A percentile compares a stretch with the other conserved stretches of the same genome.
Conservation (phyloP, 148 eudicot species). For the Heliamphora exappendiculata region DNA sequence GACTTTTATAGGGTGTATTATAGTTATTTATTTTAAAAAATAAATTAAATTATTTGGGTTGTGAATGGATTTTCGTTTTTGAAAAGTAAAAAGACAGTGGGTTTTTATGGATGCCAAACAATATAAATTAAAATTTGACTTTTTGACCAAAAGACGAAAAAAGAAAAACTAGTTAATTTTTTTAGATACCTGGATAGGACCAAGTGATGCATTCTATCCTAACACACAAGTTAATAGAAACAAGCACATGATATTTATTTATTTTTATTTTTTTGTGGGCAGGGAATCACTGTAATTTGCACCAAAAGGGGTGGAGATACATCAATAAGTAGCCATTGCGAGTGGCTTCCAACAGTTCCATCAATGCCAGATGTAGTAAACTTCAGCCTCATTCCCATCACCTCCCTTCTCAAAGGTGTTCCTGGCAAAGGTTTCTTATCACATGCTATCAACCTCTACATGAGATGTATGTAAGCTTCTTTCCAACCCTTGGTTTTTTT, state of each 20-base stretch:
- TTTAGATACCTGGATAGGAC: neutral
- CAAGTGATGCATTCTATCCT: neutral
- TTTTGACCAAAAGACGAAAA: too few species aligned
- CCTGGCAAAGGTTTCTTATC: conserved; percentile 78
- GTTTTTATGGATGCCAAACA: neutral
- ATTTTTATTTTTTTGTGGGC: neutral
- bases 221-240: neutral
- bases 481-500: neutral
- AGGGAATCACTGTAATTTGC: conserved; percentile 80
- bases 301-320: conserved; percentile 72
- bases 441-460: conserved; percentile 86
- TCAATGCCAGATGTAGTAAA: conserved; percentile 59
- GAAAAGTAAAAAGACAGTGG: too few species aligned
- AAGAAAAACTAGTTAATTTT: neutral
- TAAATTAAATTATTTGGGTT: too few species aligned
- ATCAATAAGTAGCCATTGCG: conserved; percentile 39
- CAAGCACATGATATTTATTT: neutral
- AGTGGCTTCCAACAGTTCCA: conserved; percentile 78
- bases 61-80: too few species aligned
- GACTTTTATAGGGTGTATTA: too few species aligned
- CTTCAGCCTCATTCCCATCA: conserved; percentile 73
- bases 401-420: conserved; percentile 67
- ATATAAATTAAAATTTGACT: too few species aligned
- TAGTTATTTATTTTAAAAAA: too few species aligned
- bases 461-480: conserved; percentile 46